phyloP scores from a whole-genome alignment of 2,329 filamentous ascomycete genomes.

The Orbilia javanica region DNA sequence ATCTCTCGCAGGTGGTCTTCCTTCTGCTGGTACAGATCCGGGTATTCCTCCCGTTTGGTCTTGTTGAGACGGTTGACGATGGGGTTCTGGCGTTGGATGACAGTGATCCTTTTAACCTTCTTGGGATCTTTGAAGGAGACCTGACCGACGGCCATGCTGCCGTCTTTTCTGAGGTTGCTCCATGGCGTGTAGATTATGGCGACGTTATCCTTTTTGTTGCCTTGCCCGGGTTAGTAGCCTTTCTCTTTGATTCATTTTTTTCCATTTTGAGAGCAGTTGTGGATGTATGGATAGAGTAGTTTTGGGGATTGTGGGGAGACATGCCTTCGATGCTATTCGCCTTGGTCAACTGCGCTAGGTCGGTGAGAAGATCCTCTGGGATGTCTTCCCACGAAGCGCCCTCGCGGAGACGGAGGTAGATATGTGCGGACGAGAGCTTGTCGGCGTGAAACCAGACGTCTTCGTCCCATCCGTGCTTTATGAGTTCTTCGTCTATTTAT shows the following conservation, averaged over 20 bases:
- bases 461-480: slow-evolving; percentile 92
- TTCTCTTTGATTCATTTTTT: slow-evolving; percentile 9
- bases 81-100: slow-evolving; percentile 83
- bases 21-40: slow-evolving; percentile 84
- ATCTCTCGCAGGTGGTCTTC: slow-evolving; percentile 80
- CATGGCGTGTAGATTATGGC: slow-evolving; percentile 98
- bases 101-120: slow-evolving; percentile 84
- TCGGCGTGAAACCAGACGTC: slow-evolving; percentile 99
- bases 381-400: slow-evolving; percentile 87
- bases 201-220: slow-evolving; percentile 98
- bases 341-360: slow-evolving; percentile 97
- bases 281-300: no score
- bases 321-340: slow-evolving; percentile 96
- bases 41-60: slow-evolving; percentile 88
- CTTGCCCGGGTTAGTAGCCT: slow-evolving; percentile 66
- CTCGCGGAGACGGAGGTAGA: slow-evolving; percentile 87
- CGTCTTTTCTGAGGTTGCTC: slow-evolving; percentile 95
- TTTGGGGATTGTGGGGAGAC: no score
- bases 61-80: slow-evolving; percentile 99
- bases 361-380: slow-evolving; percentile 78
- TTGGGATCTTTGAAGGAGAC: slow-evolving; percentile 93
- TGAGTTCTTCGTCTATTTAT: slow-evolving; percentile 87
- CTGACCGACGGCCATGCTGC: slow-evolving; percentile 93
- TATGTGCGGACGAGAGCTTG: slow-evolving; percentile 95
- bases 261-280: no score